phyloP scores from a whole-genome alignment of 164 flowering plant species.

The Tetracentron sinense region DNA sequence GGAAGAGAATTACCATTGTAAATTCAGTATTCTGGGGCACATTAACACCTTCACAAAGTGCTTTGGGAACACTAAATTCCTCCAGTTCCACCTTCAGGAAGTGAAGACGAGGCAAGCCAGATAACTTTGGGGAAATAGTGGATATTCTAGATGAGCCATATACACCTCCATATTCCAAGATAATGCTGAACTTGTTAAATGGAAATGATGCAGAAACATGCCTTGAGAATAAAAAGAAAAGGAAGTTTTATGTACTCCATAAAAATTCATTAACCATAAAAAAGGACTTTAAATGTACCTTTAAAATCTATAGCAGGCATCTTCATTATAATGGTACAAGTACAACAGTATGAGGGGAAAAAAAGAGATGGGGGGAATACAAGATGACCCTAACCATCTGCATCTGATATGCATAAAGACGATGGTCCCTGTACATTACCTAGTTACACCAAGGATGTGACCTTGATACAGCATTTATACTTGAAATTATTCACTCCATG shows the following conservation, averaged over 20 bases:
- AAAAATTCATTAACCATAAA: neutral
- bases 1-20: constrained; percentile 29
- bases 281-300: neutral
- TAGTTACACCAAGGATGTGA: too few species aligned
- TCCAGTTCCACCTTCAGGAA: constrained; percentile 51
- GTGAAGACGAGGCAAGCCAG: constrained; percentile 36
- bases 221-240: constrained; percentile 27
- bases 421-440: too few species aligned
- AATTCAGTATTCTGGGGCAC: constrained; percentile 19
- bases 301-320: neutral
- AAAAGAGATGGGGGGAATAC: neutral
- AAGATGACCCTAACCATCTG: neutral
- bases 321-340: neutral
- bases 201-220: constrained; percentile 41
- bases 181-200: constrained; percentile 37
- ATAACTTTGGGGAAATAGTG: constrained; percentile 17
- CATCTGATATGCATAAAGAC: too few species aligned
- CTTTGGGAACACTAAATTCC: constrained; percentile 27
- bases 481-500: too few species aligned
- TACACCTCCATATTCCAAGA: constrained; percentile 61
- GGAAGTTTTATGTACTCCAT: neutral
- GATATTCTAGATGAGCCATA: constrained; percentile 39
- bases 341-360: neutral
- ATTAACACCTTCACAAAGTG: constrained; percentile 43
- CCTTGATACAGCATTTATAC: too few species aligned